phyloP scores from a whole-genome alignment of 169 alveolate genomes.

The Plasmodium vinckei region DNA sequence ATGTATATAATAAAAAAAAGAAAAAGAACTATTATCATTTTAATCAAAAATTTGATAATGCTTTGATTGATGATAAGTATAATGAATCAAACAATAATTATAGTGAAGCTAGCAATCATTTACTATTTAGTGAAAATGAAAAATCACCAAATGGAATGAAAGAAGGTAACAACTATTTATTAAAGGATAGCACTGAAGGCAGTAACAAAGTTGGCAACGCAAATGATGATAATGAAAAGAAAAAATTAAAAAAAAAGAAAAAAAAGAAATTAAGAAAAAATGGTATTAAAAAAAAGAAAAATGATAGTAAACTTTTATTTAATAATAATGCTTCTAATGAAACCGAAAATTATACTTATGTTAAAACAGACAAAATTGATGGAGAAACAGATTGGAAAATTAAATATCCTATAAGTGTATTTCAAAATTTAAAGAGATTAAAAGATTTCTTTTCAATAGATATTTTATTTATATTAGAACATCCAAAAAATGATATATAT shows the following conservation, averaged over 20 bases:
- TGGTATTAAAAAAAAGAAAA: not conserved
- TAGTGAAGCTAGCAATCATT: constrained; percentile 61
- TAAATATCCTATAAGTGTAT: constrained; percentile 91
- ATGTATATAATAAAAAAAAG: constrained; percentile 56
- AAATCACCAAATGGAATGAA: constrained; percentile 31
- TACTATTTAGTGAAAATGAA: constrained; percentile 71
- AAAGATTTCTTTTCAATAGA: constrained; percentile 83
- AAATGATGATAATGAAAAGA: not conserved
- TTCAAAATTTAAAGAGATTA: constrained; percentile 85
- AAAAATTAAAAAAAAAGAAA: constrained; percentile 19
- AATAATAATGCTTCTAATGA: constrained; percentile 67
- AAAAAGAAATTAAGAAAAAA: constrained; percentile 6
- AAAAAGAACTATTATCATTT: constrained; percentile 47
- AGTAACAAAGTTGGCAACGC: not conserved
- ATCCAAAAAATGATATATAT: constrained; percentile 92
- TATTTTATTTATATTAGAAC: constrained; percentile 85
- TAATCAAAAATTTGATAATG: constrained; percentile 64
- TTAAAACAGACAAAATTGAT: constrained; percentile 99
- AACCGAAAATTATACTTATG: constrained; percentile 84
- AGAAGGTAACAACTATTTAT: constrained; percentile 2
- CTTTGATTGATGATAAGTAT: constrained; percentile 52
- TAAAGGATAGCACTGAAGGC: constrained; percentile 9
- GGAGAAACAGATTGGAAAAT: constrained; percentile 99
- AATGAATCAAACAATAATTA: constrained; percentile 58
- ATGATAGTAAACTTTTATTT: constrained; percentile 4